Evolutionary conservation across 192 early-diverging fungal species (phyloP).

Genomic region (Chytriomyces confervae): DNA sequence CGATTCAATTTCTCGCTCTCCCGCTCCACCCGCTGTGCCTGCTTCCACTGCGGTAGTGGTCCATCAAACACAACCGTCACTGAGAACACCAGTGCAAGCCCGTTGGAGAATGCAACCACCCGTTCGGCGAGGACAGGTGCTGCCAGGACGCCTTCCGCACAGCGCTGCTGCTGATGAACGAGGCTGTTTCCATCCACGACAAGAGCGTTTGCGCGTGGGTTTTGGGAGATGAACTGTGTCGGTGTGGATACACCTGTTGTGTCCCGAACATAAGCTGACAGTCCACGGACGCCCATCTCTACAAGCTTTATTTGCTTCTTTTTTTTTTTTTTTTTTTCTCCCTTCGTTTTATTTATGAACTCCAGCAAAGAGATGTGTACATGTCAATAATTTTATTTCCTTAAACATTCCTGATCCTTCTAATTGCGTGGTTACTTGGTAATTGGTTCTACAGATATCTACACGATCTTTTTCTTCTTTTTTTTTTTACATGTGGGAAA

Average conservation of each 20-base stretch:
- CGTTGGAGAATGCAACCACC: background rate
- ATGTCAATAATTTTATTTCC: too few relatives aligned
- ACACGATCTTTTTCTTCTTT: too few relatives aligned
- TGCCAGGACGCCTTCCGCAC: background rate
- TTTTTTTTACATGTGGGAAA: too few relatives aligned
- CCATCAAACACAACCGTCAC: conserved; percentile 36
- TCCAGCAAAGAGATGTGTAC: background rate
- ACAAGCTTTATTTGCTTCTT: background rate
- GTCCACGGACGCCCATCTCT: conserved; percentile 25
- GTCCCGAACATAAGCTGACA: conserved; percentile 19
- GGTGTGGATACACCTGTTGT: conserved; percentile 1
- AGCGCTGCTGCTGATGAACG: conserved; percentile 5
- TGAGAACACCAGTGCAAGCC: background rate
- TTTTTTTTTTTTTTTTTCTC: background rate
- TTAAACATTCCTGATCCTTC: too few relatives aligned
- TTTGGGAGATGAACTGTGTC: background rate
- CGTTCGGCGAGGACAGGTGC: background rate
- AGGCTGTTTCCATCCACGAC: conserved; percentile 31
- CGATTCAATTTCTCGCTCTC: conserved; percentile 34
- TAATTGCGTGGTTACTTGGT: too few relatives aligned
- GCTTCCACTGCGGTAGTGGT: conserved; percentile 39
- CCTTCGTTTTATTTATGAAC: too few relatives aligned
- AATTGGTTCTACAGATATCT: too few relatives aligned
- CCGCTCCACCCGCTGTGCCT: conserved; percentile 25
- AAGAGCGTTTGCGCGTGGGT: background rate